A percentile compares a stretch with the other conserved stretches of the same genome.
Conservation (phyloP, 176 grass and related monocot genomes). For the Avena insularis region DNA sequence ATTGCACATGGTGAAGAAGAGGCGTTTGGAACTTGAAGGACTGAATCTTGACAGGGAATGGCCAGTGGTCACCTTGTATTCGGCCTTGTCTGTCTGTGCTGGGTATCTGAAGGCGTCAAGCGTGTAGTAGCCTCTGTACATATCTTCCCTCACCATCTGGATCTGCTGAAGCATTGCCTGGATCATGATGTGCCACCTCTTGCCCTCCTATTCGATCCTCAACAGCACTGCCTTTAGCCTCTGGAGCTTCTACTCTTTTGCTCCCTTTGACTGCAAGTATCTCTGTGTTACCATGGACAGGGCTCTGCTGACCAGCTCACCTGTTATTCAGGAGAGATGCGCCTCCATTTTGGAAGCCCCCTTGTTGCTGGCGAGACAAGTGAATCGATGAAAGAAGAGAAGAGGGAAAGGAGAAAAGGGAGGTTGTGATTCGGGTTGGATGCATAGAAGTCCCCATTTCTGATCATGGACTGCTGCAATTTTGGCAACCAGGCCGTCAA, state of each 20-base stretch:
- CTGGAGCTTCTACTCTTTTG: constrained; percentile 28
- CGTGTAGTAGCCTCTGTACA: constrained; percentile 35
- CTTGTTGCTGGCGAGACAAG: too few relatives aligned
- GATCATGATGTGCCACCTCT: constrained; percentile 19
- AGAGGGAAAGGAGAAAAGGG: not conserved
- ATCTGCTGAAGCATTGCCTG: constrained; percentile 39
- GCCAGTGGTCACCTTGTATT: not conserved
- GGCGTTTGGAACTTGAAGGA: not conserved
- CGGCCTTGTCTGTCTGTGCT: not conserved
- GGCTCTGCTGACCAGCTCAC: constrained; percentile 33
- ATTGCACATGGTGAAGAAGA: not conserved
- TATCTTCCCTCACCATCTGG: constrained; percentile 4
- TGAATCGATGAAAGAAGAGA: too few relatives aligned
- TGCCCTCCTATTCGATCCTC: not conserved
- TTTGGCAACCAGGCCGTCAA: not conserved
- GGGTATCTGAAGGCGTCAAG: not conserved
- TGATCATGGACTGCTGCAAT: not conserved
- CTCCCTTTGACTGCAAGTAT: not conserved
- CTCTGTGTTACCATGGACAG: constrained; percentile 19
- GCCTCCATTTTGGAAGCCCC: not conserved
- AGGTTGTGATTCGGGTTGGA: not conserved
- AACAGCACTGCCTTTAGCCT: constrained; percentile 14
- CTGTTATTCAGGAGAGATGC: constrained; percentile 26
- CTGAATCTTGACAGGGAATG: not conserved
- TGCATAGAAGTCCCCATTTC: not conserved